Conservation (phyloP, 1,284 basidiomycete species). For the Erythrobasidium hasegawianum region DNA sequence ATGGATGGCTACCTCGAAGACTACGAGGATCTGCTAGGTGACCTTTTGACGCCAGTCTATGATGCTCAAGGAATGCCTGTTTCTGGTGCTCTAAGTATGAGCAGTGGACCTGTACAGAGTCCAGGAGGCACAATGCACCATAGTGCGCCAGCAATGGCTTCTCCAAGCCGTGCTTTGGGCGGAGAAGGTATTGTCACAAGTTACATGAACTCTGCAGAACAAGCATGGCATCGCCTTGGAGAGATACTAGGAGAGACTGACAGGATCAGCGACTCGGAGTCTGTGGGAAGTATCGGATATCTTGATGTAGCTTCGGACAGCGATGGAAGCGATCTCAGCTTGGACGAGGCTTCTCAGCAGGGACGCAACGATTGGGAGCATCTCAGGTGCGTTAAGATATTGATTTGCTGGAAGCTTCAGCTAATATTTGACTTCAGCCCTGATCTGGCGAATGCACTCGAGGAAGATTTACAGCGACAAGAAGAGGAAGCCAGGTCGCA, state of each 20-base stretch:
- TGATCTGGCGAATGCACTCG: constrained; percentile 35
- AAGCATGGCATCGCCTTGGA: constrained; percentile 43
- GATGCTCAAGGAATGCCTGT: constrained; percentile 36
- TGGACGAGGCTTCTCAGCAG: constrained; percentile 12
- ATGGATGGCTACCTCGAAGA: constrained; percentile 56
- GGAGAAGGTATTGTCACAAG: constrained; percentile 35
- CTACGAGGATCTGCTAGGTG: constrained; percentile 55
- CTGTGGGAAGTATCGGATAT: constrained; percentile 36
- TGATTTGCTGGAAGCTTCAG: background rate
- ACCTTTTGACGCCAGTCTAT: constrained; percentile 50
- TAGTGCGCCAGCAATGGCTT: background rate
- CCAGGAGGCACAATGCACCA: constrained; percentile 2
- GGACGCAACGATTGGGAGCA: constrained; percentile 31
- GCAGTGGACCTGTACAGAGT: background rate
- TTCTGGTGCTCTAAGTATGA: background rate
- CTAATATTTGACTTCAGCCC: constrained; percentile 11
- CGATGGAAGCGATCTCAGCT: constrained; percentile 20
- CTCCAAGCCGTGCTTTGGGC: constrained; percentile 11
- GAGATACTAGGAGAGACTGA: constrained; percentile 42
- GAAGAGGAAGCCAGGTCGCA: constrained; percentile 18
- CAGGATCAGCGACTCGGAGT: constrained; percentile 44
- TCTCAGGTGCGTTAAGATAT: constrained; percentile 15
- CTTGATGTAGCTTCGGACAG: constrained; percentile 37
- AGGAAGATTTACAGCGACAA: constrained; percentile 33
- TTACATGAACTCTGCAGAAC: constrained; percentile 34